These are phyloP conservation scores for Helicocarpus griseus DNA, from an alignment of 2,329 filamentous ascomycete genomes.

Conservation along the genomic window DNA sequence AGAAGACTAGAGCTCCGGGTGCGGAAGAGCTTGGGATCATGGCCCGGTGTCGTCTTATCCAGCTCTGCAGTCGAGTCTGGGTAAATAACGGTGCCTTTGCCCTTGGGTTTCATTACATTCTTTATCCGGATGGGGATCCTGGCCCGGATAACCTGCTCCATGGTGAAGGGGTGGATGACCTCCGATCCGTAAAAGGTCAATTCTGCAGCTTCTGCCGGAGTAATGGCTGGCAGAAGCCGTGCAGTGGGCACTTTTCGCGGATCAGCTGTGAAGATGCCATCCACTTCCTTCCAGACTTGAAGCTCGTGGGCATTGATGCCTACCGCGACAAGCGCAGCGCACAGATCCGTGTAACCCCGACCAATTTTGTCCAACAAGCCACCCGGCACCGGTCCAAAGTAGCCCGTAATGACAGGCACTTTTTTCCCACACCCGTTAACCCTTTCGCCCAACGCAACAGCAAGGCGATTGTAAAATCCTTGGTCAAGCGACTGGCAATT, in stretches of 20 bases:
- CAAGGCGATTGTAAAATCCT: constrained; percentile 59
- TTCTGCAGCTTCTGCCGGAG: constrained; percentile 88
- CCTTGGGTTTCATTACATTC: constrained; percentile 58
- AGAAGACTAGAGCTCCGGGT: constrained; percentile 39
- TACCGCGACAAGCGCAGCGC: constrained; percentile 83
- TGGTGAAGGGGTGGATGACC: constrained; percentile 96
- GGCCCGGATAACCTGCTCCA: constrained; percentile 75
- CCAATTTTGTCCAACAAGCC: constrained; percentile 87
- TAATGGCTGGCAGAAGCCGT: constrained; percentile 77
- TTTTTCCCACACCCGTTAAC: constrained; percentile 55
- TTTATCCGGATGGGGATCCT: constrained; percentile 60
- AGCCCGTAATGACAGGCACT: constrained; percentile 78
- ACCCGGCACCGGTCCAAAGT: constrained; percentile 87
- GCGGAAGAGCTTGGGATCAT: constrained; percentile 47
- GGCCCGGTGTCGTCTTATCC: constrained; percentile 41
- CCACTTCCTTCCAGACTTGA: constrained; percentile 98
- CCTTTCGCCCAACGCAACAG: constrained; percentile 52
- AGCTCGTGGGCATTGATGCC: constrained; percentile 79
- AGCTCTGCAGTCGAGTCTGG: constrained; percentile 57
- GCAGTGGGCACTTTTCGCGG: constrained; percentile 86
- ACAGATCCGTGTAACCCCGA: constrained; percentile 92
- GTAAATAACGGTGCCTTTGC: constrained; percentile 56
- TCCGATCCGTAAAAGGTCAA: constrained; percentile 91
- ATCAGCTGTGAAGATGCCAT: constrained; percentile 84
- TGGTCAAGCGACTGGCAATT: constrained; percentile 50